Percentiles rank a stretch among this genome's conserved stretches.
Conservation (phyloP, 495 filamentous ascomycete genomes). For the Chaetomium cochliodes region DNA sequence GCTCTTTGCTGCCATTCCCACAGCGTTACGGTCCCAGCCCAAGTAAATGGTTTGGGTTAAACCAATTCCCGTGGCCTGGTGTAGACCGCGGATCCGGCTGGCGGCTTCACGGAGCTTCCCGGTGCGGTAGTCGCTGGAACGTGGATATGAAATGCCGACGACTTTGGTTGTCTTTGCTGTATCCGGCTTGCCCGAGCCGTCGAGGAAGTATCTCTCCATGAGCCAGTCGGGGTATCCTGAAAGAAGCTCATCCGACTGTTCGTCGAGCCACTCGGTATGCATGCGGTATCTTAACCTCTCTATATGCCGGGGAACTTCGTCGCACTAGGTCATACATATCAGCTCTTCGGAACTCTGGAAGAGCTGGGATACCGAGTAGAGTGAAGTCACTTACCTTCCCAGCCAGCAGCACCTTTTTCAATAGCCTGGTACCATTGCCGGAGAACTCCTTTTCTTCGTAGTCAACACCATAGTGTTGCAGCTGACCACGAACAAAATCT, state of each 20-base stretch:
- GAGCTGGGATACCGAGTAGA: neutral
- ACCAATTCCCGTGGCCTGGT: neutral
- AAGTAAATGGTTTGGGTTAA: neutral
- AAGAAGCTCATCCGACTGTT: neutral
- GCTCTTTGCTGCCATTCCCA: neutral
- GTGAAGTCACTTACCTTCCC: neutral
- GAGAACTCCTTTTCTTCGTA: neutral
- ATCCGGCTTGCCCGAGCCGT: neutral
- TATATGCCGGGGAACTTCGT: neutral
- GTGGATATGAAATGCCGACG: neutral
- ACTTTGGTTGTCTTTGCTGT: neutral
- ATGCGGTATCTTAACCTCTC: neutral
- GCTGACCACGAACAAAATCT: neutral
- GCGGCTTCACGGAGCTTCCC: neutral
- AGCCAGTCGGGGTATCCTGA: neutral
- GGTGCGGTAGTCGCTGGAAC: neutral
- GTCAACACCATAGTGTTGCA: neutral
- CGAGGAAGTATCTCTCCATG: neutral
- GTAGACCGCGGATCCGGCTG: neutral
- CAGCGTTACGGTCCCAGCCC: neutral
- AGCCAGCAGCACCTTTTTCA: neutral
- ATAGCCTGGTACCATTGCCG: neutral
- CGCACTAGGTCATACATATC: neutral
- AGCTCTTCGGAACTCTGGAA: too few species aligned
- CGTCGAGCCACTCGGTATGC: neutral